Base-by-base conservation (phyloP, 2,329 filamentous ascomycete species). In the Pestalotiopsis sp. region DNA sequence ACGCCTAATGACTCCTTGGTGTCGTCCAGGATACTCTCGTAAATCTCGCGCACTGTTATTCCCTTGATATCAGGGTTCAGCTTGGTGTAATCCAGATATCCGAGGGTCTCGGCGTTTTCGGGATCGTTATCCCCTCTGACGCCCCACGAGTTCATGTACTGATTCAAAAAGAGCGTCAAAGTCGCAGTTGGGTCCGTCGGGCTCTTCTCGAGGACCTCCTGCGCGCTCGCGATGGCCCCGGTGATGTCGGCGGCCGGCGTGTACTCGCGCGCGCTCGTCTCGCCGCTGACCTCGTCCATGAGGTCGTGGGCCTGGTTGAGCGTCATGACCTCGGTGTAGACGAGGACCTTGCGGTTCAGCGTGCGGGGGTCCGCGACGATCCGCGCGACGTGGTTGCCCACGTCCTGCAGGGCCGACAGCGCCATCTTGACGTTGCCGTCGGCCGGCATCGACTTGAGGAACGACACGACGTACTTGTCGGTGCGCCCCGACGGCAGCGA, bases 61-160 rank as follows among this genome's bases (percentile, higher is more conserved):
- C 78, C 79, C 65, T 81, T 70, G 66, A 87, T 78, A 23, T 87
- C 85, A 3, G 86, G 87, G 72, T 88, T 89, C 27, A 89, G 76
- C 20, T 88, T 83, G 71, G 83, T 84, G 39, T 79, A 81, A 66
- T 82, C 79, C 20, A 88, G 69, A 73, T 89, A 88, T 2, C 86
- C 86, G 4, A 90, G 78, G 69, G 88, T 88, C 64, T 81, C 78
- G 12, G 87, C 87, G 70, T 83, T 80, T 67, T 86, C 83, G 0
- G 83, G 84, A 11, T 79, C 84, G 74, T 88, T 88, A 70, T 90
- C 87, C 1, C 82, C 84, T 1, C 86, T 80, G 25, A 14, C 2
- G 4, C 63, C 63, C 63, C 41, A 65, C 20, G 41, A 55, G 25
- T 65, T 20, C 49, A 17, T 11, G 49, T 65, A 65, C 39, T 65